phyloP scores from a whole-genome alignment of 2,329 filamentous ascomycete species.

The Fusarium aywerte region DNA sequence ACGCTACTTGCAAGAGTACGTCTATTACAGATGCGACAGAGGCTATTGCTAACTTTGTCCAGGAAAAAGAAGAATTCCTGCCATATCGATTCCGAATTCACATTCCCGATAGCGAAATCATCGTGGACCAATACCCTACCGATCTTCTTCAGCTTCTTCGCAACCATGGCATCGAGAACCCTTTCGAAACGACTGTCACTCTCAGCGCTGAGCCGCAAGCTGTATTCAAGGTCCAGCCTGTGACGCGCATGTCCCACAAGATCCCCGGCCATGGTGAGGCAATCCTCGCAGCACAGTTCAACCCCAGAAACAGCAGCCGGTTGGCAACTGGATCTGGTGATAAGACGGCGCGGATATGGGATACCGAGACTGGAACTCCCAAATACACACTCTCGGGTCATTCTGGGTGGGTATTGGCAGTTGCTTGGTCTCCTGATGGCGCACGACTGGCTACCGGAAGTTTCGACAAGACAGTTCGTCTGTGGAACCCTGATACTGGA shows the following conservation, averaged over 20 bases:
- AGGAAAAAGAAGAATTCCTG: slow-evolving; percentile 68
- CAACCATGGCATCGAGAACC: slow-evolving; percentile 66
- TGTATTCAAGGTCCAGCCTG: slow-evolving; percentile 91
- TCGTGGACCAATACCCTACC: slow-evolving; percentile 66
- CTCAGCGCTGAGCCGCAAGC: slow-evolving; percentile 81
- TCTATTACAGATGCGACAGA: not conserved
- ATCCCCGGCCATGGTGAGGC: slow-evolving; percentile 93
- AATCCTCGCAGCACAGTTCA: slow-evolving; percentile 88
- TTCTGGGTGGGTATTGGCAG: slow-evolving; percentile 85
- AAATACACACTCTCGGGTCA: slow-evolving; percentile 88
- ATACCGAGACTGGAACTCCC: slow-evolving; percentile 92
- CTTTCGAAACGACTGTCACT: slow-evolving; percentile 65
- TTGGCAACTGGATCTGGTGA: slow-evolving; percentile 93
- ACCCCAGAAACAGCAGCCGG: slow-evolving; percentile 77
- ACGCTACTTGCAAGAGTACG: slow-evolving; percentile 80
- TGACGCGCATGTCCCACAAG: slow-evolving; percentile 87
- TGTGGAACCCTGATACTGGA: slow-evolving; percentile 89
- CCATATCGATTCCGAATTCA: slow-evolving; percentile 71
- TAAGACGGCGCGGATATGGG: slow-evolving; percentile 91
- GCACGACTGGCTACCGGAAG: slow-evolving; percentile 85
- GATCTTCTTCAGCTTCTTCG: slow-evolving; percentile 66
- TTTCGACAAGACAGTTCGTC: slow-evolving; percentile 90
- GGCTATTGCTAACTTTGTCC: slow-evolving; percentile 13
- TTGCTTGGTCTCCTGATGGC: slow-evolving; percentile 88
- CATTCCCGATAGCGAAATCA: slow-evolving; percentile 62